Evolutionary conservation across 2,329 filamentous ascomycete genomes (phyloP).

Genomic region (Ustulina deusta): DNA sequence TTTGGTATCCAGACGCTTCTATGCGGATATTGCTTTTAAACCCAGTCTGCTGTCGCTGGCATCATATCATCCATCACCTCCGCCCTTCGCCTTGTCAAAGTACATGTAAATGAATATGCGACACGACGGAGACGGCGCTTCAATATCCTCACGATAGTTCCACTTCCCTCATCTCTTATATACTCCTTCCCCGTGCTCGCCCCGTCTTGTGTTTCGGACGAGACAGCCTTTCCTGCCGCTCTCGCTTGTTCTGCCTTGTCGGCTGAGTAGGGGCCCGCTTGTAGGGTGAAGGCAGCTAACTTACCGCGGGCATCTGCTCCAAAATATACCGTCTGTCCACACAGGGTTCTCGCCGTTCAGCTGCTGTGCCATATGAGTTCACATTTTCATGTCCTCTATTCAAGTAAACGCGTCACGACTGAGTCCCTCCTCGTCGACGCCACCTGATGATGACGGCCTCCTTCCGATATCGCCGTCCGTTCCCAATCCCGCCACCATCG

Average conservation of each 20-base stretch:
- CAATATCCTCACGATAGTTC: background rate
- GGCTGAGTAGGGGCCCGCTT: background rate
- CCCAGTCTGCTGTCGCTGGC: background rate
- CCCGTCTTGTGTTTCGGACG: background rate
- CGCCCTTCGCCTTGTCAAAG: background rate
- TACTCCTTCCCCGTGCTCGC: background rate
- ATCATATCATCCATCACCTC: background rate
- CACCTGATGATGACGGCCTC: constrained; percentile 37
- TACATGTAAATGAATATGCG: background rate
- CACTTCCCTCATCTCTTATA: background rate
- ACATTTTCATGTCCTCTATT: constrained; percentile 49
- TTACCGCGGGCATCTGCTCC: background rate
- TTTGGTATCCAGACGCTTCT: constrained; percentile 36
- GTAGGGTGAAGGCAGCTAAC: background rate
- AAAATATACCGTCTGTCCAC: background rate
- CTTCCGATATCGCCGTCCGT: constrained; percentile 35
- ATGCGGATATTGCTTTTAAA: constrained; percentile 33
- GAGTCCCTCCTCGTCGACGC: constrained; percentile 41
- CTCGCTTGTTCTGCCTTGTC: background rate
- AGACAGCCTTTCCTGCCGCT: background rate
- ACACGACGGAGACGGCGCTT: constrained; percentile 8
- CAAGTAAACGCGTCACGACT: constrained; percentile 39
- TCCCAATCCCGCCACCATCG: constrained; percentile 40
- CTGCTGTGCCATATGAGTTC: constrained; percentile 23
- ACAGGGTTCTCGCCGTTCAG: background rate